Evolutionary conservation across 2,329 filamentous ascomycete species (phyloP), one percentile per base, ranked within the genome.

Genomic region (Diaporthe destruens): DNA sequence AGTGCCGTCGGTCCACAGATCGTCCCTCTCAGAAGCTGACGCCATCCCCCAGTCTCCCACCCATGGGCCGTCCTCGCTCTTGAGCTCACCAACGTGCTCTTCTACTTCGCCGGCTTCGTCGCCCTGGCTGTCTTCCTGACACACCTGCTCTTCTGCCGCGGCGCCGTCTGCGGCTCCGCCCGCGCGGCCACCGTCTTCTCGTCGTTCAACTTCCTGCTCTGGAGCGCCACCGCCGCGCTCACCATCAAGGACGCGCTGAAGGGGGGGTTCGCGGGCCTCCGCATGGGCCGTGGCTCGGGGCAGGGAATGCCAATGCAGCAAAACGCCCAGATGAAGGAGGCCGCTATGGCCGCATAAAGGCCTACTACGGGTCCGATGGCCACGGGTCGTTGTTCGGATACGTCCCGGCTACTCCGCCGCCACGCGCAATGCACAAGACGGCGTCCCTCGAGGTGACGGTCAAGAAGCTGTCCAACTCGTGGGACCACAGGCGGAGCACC

Each of bases 61-160:
- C 85, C 87, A 39, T 86, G 85, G 75, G 83, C 81, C 14, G 82
- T 84, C 54, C 78, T 91, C 44, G 82, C 80, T 34, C 75, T 90
- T 73, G 89, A 91, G 76, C 77, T 82, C 44, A 70, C 84, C 76
- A 91, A 90, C 78, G 81, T 85, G 6, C 75, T 90, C 71, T 87
- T 91, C 78, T 90, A 89, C 81, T 88, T 91, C 79, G 82, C 85
- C 25, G 89, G 88, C 71, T 91, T 91, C 81, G 84, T 90, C 76
- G 87, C 87, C 12, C 84, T 91, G 25, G 83, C 87, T 55, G 84
- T 87, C 74, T 91, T 90, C 81, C 85, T 91, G 75, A 82, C 84
- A 78, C 82, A 82, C 68, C 82, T 91, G 65, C 80, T 86, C 71
- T 89, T 89, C 81, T 91, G 89, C 81, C 82, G 84, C 36, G 89